Evolutionary conservation across 495 filamentous ascomycete species (phyloP), one percentile per base, ranked within the genome.

Genomic region (Astrothelium macrocarpum): DNA sequence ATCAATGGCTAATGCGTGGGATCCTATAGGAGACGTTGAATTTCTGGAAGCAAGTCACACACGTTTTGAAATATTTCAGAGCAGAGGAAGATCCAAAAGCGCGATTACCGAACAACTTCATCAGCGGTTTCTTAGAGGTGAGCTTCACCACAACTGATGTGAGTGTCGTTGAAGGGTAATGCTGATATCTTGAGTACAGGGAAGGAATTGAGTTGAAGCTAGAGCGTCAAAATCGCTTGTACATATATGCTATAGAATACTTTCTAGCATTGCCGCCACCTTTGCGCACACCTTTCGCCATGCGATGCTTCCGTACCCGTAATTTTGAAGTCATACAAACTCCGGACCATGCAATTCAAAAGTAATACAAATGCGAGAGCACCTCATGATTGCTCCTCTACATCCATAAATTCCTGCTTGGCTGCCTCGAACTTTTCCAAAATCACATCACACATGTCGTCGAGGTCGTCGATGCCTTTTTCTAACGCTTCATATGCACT

Each of bases 41-140:
- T 78, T 98, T 87, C 84, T 98, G 95, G 94, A 96, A 96, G 78
- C 95, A 97, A 78, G 82, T 93, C 60, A 88, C 89, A 58, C 94
- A 98, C 73, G 84, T 98, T 68, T 89, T 98, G 82, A 95, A 96
- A 72, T 98, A 95, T 78, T 98, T 97, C 82, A 84, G 90, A 70
- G 79, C 85, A 73, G 90, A 96, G 75, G 91, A 96, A 74, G 90
- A 95, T 66, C 82, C 85, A 28, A 85, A 81, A 65, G 87, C 88
- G 64, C 83, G 82, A 68, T 77, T 96, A 75, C 94, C 94, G 32
- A 79, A 82, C 63, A 90, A 84, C 76, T 97, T 98, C 78, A 91
- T 98, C 77, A 81, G 82, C 65, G 90, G 91, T 32, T 98, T 98
- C 81, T 79, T 97, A 72, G 90, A 98, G 85, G 88, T 87, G 80